phyloP scores from a whole-genome alignment of 2,329 filamentous ascomycete species.

The Scytalidium lignicola region DNA sequence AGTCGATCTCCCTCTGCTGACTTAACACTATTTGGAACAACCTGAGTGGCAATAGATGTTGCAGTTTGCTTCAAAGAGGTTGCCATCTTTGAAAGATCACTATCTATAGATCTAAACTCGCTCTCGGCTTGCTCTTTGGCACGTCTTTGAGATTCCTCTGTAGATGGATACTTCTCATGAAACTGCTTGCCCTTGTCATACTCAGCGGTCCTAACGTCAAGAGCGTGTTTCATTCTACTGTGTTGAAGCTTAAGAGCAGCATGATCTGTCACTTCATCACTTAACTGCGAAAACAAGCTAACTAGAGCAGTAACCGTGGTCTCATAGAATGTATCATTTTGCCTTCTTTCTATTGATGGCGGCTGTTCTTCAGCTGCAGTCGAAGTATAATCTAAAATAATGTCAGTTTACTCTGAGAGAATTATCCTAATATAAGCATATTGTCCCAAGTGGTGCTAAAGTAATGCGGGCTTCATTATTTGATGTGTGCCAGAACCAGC shows the following conservation, averaged over 20 bases:
- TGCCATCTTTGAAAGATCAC: slow-evolving; percentile 4
- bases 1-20: neutral
- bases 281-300: neutral
- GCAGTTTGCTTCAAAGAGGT: neutral
- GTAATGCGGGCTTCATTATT: no score
- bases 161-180: slow-evolving; percentile 10
- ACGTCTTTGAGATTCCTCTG: slow-evolving; percentile 9
- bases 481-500: neutral
- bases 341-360: neutral
- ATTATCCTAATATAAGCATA: neutral
- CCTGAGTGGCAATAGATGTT: neutral
- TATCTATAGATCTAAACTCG: slow-evolving; percentile 1
- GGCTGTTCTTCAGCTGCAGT: neutral
- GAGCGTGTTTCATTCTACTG: neutral
- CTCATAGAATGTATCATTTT: neutral
- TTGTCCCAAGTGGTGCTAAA: no score
- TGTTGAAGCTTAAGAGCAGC: neutral
- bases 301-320: neutral
- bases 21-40: slow-evolving; percentile 6
- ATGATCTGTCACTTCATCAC: neutral
- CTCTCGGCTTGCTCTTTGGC: slow-evolving; percentile 10
- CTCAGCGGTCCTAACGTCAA: neutral
- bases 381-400: neutral
- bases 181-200: slow-evolving; percentile 1
- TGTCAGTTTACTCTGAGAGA: neutral